phyloP scores from a whole-genome alignment of 768 basidiomycete genomes.

The Russula vinacea region DNA sequence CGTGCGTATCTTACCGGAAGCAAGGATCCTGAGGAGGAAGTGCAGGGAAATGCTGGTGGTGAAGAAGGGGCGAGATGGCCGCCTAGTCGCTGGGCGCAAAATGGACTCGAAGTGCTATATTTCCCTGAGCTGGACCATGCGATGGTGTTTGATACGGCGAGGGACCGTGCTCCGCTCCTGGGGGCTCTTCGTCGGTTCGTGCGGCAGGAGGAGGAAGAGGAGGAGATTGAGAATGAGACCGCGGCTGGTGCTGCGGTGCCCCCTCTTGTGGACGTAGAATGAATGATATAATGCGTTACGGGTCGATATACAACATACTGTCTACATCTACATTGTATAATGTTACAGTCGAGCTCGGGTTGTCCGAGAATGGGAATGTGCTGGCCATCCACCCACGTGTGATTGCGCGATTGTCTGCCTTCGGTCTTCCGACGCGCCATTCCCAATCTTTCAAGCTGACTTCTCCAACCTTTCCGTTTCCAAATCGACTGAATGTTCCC shows the following conservation, averaged over 20 bases:
- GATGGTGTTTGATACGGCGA: conserved; percentile 39
- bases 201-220: not conserved
- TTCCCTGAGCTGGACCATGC: conserved; percentile 43
- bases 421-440: too few species aligned
- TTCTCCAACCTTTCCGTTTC: too few species aligned
- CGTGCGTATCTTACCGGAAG: conserved; percentile 42
- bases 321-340: too few species aligned
- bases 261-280: not conserved
- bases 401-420: too few species aligned
- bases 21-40: not conserved
- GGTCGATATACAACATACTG: not conserved
- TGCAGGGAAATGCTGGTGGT: conserved; percentile 21
- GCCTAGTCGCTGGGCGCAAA: conserved; percentile 34
- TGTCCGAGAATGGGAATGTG: too few species aligned
- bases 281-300: not conserved
- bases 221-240: not conserved
- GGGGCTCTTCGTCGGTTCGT: conserved; percentile 38
- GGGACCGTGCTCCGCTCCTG: conserved; percentile 35
- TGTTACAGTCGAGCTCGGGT: too few species aligned
- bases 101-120: conserved; percentile 41
- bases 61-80: not conserved
- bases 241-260: not conserved
- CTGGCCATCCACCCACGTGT: too few species aligned
- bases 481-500: too few species aligned
- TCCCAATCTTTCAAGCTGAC: too few species aligned